A percentile compares a stretch with the other conserved stretches of the same genome.
Conservation (phyloP, 2,329 filamentous ascomycete species). For the Emericellopsis cladophorae region DNA sequence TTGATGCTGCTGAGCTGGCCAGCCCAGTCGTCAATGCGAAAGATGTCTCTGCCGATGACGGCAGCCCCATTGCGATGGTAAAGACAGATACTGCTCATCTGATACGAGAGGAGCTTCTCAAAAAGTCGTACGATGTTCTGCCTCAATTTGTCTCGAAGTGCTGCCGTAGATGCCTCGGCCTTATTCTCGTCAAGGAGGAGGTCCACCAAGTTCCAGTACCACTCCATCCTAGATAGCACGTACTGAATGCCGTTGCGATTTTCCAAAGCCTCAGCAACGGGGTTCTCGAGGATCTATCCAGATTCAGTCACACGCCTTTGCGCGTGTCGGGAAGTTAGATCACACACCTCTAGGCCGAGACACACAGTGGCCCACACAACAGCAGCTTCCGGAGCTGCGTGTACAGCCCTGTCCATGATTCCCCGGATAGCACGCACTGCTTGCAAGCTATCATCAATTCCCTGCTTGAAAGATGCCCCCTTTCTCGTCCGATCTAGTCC, state of each 20-base stretch:
- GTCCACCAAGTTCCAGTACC: conserved; percentile 18
- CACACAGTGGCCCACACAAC: conserved; percentile 21
- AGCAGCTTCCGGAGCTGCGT: conserved; percentile 17
- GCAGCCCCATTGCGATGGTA: conserved; percentile 17
- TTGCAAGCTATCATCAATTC: conserved; percentile 10
- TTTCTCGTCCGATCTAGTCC: conserved; percentile 14
- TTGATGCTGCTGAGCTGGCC: conserved; percentile 12
- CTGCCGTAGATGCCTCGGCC: conserved; percentile 1
- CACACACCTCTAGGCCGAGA: conserved; percentile 17
- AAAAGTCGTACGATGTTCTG: conserved; percentile 21
- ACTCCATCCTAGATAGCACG: conserved; percentile 20
- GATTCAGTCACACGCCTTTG: neutral
- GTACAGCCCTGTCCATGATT: conserved; percentile 12
- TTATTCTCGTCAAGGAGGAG: conserved; percentile 11
- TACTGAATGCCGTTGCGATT: conserved; percentile 17
- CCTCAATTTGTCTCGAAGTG: conserved; percentile 12
- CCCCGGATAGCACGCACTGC: conserved; percentile 10
- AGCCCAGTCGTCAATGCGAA: conserved; percentile 21
- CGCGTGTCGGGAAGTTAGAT: neutral
- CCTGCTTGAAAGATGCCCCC: conserved; percentile 10
- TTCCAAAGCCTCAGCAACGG: conserved; percentile 9
- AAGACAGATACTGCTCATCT: conserved; percentile 24
- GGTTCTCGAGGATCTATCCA: conserved; percentile 16
- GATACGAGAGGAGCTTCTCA: conserved; percentile 22
- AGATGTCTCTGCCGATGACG: conserved; percentile 14